These are phyloP conservation scores for Dalbergia oliveri DNA, from an alignment of 306 rosid genomes.

Conservation along the genomic window DNA sequence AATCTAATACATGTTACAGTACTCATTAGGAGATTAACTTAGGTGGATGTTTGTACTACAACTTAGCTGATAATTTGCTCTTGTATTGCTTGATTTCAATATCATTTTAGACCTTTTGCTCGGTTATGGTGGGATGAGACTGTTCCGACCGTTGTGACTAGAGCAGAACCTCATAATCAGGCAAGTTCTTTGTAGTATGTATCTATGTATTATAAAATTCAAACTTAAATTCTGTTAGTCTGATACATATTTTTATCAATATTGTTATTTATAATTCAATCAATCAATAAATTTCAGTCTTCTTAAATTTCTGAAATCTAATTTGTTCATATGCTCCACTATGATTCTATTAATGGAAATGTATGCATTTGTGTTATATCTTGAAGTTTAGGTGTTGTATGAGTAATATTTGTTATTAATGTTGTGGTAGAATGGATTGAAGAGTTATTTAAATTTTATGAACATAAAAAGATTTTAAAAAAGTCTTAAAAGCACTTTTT, in stretches of 20 bases:
- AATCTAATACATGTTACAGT: no score
- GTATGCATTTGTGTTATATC: background rate
- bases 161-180: slow-evolving; percentile 79
- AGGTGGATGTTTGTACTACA: background rate
- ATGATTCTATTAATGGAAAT: background rate
- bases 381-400: background rate
- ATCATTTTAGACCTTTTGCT: slow-evolving; percentile 72
- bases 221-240: background rate
- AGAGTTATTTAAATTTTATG: background rate
- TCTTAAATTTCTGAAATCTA: background rate
- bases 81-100: background rate
- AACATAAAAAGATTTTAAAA: background rate
- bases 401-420: background rate
- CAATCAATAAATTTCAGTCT: background rate
- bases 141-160: slow-evolving; percentile 82
- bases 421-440: background rate
- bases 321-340: background rate
- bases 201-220: background rate
- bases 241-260: background rate
- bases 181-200: slow-evolving; percentile 40
- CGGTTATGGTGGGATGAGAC: slow-evolving; percentile 99
- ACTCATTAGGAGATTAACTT: background rate
- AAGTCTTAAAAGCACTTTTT: background rate
- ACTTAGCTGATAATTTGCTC: background rate
- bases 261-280: background rate